Evolutionary conservation across 371 early-diverging fungal genomes (phyloP), one percentile per base, ranked within the genome.

Genomic region (Mortierella sp.): DNA sequence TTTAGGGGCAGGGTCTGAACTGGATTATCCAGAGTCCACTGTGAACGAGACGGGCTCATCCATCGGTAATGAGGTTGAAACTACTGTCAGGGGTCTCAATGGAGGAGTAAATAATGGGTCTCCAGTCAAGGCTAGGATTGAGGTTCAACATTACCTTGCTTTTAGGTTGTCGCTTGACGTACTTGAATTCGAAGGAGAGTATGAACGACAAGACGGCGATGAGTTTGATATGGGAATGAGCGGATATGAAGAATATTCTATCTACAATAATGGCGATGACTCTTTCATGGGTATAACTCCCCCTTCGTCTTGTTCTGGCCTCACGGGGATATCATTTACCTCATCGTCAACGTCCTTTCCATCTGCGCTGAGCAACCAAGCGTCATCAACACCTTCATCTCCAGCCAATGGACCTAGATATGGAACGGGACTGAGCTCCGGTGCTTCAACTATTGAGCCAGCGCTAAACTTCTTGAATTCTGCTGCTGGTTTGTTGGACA

Each of bases 111-210:
- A 58, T 10, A 28, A 58, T 19, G 41, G 41, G 4, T 21, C 69
- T 15, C 32, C 64, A 4, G 47, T 28, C 21, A 72, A 69, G 52
- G 65, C 67, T 19, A 43, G 82, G 32, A 81, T 81, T 28, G 82
- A 76, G 19, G 66, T 72, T 21, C 69, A 69, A 47, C 82, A 81
- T 24, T 76, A 81, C 24, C 70, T 81, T 22, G 72, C 48, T 24
- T 66, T 81, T 24, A 65, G 82, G 1, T 36, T 81, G 15, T 81
- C 82, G 21, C 69, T 76, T 38, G 76, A 81, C 24, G 52, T 76
- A 21, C 70, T 76, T 43, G 76, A 81, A 45, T 81, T 58, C 28
- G 82, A 81, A 19, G 82, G 82, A 16, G 76, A 81, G 50, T 61
- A 43, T 40, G 80, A 79, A 21, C 67, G 60, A 33, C 69, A 76